phyloP scores from a whole-genome alignment of 768 basidiomycete genomes.

The Chlorophyllum brunneum region DNA sequence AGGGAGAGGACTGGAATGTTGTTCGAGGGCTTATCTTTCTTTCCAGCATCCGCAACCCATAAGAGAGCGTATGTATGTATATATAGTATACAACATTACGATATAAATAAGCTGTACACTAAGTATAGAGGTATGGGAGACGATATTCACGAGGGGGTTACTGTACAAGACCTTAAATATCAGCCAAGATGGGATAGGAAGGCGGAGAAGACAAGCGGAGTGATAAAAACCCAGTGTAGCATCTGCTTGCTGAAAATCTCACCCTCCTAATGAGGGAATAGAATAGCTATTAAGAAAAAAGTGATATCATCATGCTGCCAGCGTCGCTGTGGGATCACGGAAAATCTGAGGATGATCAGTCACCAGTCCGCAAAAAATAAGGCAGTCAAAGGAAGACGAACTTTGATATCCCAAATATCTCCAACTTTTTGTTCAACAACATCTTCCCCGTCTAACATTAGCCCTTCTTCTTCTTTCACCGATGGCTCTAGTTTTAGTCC shows the following conservation, averaged over 20 bases:
- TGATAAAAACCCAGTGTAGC: no score
- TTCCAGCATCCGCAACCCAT: not conserved
- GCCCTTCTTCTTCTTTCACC: slow-evolving; percentile 30
- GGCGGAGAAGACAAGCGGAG: not conserved
- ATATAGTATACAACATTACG: slow-evolving; percentile 19
- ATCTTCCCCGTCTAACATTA: slow-evolving; percentile 30
- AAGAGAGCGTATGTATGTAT: not conserved
- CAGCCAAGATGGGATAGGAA: not conserved
- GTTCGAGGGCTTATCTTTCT: no score
- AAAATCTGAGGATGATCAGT: slow-evolving; percentile 32
- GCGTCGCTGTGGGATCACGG: slow-evolving; percentile 42
- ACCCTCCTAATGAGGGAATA: no score
- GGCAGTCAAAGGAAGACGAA: slow-evolving; percentile 26
- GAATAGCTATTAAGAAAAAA: slow-evolving; percentile 15
- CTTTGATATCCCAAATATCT: slow-evolving; percentile 74
- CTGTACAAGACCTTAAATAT: slow-evolving; percentile 7
- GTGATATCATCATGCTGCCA: slow-evolving; percentile 25
- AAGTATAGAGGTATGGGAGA: not conserved
- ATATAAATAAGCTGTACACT: slow-evolving; percentile 12
- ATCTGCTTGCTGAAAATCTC: no score
- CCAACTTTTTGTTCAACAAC: slow-evolving; percentile 45
- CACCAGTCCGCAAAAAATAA: not conserved
- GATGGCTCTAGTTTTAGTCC: slow-evolving; percentile 77
- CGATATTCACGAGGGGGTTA: not conserved
- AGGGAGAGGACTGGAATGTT: no score